phyloP scores from a whole-genome alignment of 768 basidiomycete genomes.

The Auriculariales sp. region DNA sequence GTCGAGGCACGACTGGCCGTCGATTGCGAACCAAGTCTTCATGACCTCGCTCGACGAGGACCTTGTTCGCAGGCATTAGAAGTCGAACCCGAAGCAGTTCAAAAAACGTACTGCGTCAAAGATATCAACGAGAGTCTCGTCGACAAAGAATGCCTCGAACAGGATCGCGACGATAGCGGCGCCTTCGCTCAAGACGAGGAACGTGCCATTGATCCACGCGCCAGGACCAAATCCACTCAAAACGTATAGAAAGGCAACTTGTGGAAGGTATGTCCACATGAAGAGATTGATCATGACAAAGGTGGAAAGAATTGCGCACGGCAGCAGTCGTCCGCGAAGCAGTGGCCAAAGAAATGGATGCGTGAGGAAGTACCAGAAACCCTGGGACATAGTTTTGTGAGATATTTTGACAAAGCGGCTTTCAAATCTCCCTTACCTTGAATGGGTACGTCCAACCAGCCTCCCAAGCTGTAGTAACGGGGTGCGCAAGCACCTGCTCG shows the following conservation, averaged over 20 bases:
- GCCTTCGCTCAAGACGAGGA: background rate
- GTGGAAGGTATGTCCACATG: background rate
- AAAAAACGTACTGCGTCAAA: background rate
- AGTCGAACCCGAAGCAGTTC: too few relatives aligned
- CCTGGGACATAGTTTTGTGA: too few relatives aligned
- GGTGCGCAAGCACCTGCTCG: too few relatives aligned
- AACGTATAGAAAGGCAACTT: background rate
- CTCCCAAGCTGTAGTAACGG: too few relatives aligned
- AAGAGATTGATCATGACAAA: background rate
- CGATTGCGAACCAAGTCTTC: too few relatives aligned
- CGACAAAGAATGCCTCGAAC: background rate
- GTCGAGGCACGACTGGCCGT: too few relatives aligned
- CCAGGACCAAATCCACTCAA: background rate
- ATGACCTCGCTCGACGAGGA: too few relatives aligned
- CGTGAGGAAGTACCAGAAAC: background rate
- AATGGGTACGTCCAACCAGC: too few relatives aligned
- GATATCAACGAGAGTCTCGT: background rate
- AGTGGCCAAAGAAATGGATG: background rate
- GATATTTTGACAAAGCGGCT: too few relatives aligned
- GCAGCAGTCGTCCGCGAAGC: background rate
- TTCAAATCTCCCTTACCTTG: too few relatives aligned
- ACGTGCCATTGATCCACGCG: background rate
- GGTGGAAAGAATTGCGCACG: background rate
- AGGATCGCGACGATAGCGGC: background rate
- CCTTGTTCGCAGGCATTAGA: too few relatives aligned